Conservation (phyloP, 345 rosid genomes). For the Camelina neglecta region DNA sequence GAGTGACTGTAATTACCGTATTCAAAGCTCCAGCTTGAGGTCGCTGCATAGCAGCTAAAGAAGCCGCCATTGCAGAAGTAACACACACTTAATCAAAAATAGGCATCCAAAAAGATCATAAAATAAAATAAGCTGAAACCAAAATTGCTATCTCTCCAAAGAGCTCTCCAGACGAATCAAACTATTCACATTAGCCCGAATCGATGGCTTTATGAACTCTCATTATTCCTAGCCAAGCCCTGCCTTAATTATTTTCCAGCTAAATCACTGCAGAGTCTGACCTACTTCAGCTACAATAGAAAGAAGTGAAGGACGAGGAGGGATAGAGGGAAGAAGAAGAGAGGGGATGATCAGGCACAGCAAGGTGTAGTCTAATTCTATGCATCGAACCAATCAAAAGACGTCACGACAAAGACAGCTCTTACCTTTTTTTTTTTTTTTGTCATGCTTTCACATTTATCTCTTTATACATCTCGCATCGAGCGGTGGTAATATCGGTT, state of each 20-base stretch:
- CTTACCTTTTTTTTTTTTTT: background rate
- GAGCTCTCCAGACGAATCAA: slow-evolving; percentile 12
- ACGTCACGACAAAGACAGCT: slow-evolving; percentile 41
- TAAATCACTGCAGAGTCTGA: slow-evolving; percentile 44
- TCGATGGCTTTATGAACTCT: slow-evolving; percentile 8
- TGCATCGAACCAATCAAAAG: slow-evolving; percentile 38
- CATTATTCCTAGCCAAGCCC: background rate
- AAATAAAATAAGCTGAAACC: background rate
- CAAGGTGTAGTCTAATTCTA: slow-evolving; percentile 40
- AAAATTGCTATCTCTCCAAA: slow-evolving; percentile 2
- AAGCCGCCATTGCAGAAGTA: slow-evolving; percentile 69
- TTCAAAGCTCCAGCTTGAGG: slow-evolving; percentile 66
- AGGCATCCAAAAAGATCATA: background rate
- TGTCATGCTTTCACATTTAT: background rate
- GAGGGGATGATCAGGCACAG: slow-evolving; percentile 24
- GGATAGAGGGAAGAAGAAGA: slow-evolving; percentile 2
- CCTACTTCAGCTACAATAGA: slow-evolving; percentile 40
- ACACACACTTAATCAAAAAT: slow-evolving; percentile 10
- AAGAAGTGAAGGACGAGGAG: slow-evolving; percentile 40
- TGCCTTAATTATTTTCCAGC: background rate
- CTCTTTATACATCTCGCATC: background rate
- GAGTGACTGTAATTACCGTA: slow-evolving; percentile 55
- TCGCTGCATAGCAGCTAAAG: slow-evolving; percentile 76
- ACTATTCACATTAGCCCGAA: slow-evolving; percentile 31
- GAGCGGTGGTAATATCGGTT: slow-evolving; percentile 6